Evolutionary conservation across 495 filamentous ascomycete genomes (phyloP).

Genomic region (Talaromyces trachyspermus): DNA sequence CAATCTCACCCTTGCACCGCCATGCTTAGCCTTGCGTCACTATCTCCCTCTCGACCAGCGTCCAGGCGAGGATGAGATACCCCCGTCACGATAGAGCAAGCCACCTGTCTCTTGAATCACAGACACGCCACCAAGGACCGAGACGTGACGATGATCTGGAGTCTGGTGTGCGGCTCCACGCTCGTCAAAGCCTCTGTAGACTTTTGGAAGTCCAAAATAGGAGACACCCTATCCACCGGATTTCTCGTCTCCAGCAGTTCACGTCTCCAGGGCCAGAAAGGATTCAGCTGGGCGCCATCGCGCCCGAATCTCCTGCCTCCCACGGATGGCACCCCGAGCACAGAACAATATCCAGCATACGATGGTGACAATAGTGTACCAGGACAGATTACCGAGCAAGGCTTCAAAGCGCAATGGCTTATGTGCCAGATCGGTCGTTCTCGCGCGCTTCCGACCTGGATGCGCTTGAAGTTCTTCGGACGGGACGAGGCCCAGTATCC

Average conservation of each 20-base stretch:
- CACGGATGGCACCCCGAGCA: background rate
- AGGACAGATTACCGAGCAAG: constrained; percentile 6
- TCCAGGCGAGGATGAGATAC: background rate
- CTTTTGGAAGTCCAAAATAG: constrained; percentile 10
- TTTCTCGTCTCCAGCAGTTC: constrained; percentile 13
- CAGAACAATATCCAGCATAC: constrained; percentile 12
- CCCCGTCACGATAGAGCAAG: constrained; percentile 7
- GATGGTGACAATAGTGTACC: constrained; percentile 9
- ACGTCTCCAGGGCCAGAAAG: constrained; percentile 1
- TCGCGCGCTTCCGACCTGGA: background rate
- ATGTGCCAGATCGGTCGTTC: constrained; percentile 2
- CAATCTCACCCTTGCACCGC: background rate
- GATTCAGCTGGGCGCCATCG: constrained; percentile 13
- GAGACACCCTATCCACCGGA: constrained; percentile 6
- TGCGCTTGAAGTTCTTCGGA: background rate
- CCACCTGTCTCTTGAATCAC: constrained; percentile 12
- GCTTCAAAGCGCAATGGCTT: constrained; percentile 8
- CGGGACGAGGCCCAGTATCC: background rate
- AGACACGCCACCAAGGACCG: constrained; percentile 13
- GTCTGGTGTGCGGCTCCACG: constrained; percentile 10
- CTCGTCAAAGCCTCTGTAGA: constrained; percentile 5
- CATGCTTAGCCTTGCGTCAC: background rate
- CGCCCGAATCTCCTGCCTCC: constrained; percentile 8
- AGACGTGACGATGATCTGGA: constrained; percentile 16
- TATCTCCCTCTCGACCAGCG: background rate